Base-by-base conservation (phyloP, 1,284 basidiomycete genomes). In the Boletus sp. region DNA sequence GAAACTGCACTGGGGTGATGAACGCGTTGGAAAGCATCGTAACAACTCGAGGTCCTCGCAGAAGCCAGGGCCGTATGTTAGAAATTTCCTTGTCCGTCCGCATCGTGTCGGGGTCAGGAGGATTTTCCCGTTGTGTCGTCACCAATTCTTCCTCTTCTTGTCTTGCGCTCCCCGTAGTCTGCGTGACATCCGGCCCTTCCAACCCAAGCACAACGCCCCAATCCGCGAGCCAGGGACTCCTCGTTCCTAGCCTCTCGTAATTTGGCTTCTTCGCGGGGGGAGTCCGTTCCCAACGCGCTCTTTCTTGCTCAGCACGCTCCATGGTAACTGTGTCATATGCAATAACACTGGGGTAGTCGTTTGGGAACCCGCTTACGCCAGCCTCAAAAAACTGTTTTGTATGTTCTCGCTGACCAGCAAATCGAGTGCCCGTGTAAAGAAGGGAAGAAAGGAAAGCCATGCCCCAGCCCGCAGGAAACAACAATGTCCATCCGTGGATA, bases 371-470 rank as follows among this genome's bases (percentile, higher is more conserved):
- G 2, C 84, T 71, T 1, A 77, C 76, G 3, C 90, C 91, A 3
- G 90, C 85, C 75, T 97, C 95, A 65, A 92, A 93, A 47, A 84
- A 79, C 67, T 94, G 91, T 5, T 86, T 87, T 65, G 83, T 81
- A 25, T 87, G 82, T 71, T 97, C 93, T 23, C 87, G 83, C 67
- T 95, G 86, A 2, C 95, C 95, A 3, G 83, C 90, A 11, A 95
- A 83, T 6, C 93, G 88, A 0, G 90, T 91, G 27, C 90, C 89
- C 1, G 94, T 93, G 74, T 88, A 87, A 11, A 83, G 81, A 47
- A 98, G 83, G 1, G 94, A 95, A 30, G 82, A 83, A 63, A 93
- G 86, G 75, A 97, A 93, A 1, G 94, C 81, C 89, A 94, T 95
- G 1, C 84, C 82, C 94, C 94, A 98, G 13, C 93, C 93, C 2